These are phyloP conservation scores for Globisporangium canariense DNA, from an alignment of 352 stramenopile species.

Conservation along the genomic window DNA sequence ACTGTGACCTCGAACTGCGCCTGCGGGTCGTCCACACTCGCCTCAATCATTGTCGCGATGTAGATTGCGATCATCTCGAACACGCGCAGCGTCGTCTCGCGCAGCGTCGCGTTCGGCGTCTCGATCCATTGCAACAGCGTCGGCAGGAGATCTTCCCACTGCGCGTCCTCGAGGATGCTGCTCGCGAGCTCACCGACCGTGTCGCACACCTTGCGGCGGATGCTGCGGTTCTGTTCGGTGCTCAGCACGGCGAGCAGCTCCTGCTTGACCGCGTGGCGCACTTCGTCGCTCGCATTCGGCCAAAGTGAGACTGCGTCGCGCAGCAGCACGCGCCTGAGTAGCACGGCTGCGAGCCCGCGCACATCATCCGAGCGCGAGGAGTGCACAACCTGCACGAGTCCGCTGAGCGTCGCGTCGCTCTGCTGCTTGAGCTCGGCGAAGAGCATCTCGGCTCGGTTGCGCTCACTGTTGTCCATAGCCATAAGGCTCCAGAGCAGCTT, in stretches of 20 bases:
- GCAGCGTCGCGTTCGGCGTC: conserved; percentile 41
- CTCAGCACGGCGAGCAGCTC: conserved; percentile 64
- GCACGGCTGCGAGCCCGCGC: conserved; percentile 65
- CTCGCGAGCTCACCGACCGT: conserved; percentile 78
- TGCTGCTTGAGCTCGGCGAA: conserved; percentile 63
- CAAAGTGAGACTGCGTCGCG: conserved; percentile 78
- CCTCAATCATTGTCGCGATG: conserved; percentile 53
- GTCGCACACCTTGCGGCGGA: conserved; percentile 81
- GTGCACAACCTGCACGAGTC: conserved; percentile 57
- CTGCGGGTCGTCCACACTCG: conserved; percentile 19
- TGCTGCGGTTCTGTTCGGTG: conserved; percentile 63
- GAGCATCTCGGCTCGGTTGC: conserved; percentile 58
- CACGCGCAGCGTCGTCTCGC: conserved; percentile 69
- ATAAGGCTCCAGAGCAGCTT: conserved; percentile 70
- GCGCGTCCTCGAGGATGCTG: conserved; percentile 74
- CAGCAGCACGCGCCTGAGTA: conserved; percentile 73
- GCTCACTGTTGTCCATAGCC: conserved; percentile 64
- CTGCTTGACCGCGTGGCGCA: conserved; percentile 48
- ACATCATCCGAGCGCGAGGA: conserved; percentile 59
- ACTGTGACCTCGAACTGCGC: conserved; percentile 45
- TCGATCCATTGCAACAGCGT: conserved; percentile 66
- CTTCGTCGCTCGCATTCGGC: conserved; percentile 46
- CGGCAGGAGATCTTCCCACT: conserved; percentile 74
- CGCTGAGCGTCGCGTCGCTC: conserved; percentile 52
- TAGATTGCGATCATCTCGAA: conserved; percentile 83